phyloP scores from a whole-genome alignment of 2,329 filamentous ascomycete species.

The Chaetomium globosum region DNA sequence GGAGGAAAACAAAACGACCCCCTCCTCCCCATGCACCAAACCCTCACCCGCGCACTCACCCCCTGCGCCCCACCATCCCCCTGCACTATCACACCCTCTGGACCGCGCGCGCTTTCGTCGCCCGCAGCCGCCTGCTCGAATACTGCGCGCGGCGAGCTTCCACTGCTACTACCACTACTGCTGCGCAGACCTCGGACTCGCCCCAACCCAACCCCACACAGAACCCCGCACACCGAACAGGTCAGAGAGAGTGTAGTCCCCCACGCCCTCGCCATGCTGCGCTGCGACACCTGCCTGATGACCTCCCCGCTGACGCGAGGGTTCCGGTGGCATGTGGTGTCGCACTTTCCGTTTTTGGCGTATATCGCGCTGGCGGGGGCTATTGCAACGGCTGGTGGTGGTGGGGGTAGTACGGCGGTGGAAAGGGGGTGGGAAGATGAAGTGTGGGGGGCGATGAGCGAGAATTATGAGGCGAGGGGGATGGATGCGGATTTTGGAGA shows the following conservation, averaged over 20 bases:
- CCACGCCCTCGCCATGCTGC: slow-evolving; percentile 43
- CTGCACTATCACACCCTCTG: slow-evolving; percentile 49
- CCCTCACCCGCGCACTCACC: slow-evolving; percentile 50
- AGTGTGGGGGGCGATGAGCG: slow-evolving; percentile 43
- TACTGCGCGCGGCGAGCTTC: slow-evolving; percentile 44
- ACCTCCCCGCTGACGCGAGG: slow-evolving; percentile 40
- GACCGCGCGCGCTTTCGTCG: slow-evolving; percentile 47
- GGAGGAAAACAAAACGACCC: slow-evolving; percentile 26
- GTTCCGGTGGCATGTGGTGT: slow-evolving; percentile 45
- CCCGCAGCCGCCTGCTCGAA: slow-evolving; percentile 55
- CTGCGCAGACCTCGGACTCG: slow-evolving; percentile 7
- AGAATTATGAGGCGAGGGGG: slow-evolving; percentile 39
- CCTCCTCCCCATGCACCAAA: slow-evolving; percentile 44
- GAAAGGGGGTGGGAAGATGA: slow-evolving; percentile 2
- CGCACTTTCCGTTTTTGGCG: slow-evolving; percentile 47
- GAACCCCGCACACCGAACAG: too few species aligned
- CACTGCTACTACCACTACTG: too few species aligned
- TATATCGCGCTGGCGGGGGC: slow-evolving; percentile 38
- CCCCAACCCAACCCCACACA: too few species aligned
- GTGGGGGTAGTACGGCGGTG: slow-evolving; percentile 27
- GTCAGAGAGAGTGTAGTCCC: slow-evolving; percentile 32
- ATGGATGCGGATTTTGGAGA: neutral
- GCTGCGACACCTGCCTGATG: slow-evolving; percentile 44
- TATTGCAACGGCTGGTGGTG: neutral
- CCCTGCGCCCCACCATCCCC: slow-evolving; percentile 44